A percentile compares a stretch with the other conserved stretches of the same genome.
Evolutionary conservation across 805 yeast species (phyloP).

Genomic region (Nakazawaea holstii): DNA sequence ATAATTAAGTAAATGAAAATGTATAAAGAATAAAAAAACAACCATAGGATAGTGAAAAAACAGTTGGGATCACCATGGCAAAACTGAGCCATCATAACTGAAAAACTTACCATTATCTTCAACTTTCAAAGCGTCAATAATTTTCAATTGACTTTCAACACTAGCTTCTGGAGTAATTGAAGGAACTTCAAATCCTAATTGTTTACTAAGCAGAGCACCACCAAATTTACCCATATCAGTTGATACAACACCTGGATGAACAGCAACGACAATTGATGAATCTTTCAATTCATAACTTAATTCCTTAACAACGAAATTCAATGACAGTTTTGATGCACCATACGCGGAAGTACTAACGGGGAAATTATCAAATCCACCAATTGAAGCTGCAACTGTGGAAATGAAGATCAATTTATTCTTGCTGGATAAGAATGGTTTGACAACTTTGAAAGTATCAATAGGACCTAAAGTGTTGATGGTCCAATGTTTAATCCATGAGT

Average conservation of each 20-base stretch:
- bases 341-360: constrained; percentile 24
- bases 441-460: constrained; percentile 13
- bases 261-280: constrained; percentile 18
- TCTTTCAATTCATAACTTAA: constrained; percentile 21
- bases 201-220: neutral
- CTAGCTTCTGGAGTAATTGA: constrained; percentile 14
- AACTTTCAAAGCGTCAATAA: constrained; percentile 7
- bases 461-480: constrained; percentile 22
- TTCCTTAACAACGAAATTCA: constrained; percentile 25
- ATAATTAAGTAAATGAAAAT: too few relatives aligned
- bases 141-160: constrained; percentile 9
- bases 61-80: constrained; percentile 1
- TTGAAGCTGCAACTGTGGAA: constrained; percentile 22
- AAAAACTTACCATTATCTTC: constrained; percentile 15
- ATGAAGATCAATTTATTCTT: constrained; percentile 22
- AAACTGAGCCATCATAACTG: constrained; percentile 13
- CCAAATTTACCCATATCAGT: constrained; percentile 25
- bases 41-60: too few relatives aligned
- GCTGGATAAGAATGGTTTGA: constrained; percentile 18
- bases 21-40: too few relatives aligned
- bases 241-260: constrained; percentile 33
- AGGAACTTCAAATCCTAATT: neutral
- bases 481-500: constrained; percentile 14
- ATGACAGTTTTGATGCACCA: constrained; percentile 32
- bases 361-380: constrained; percentile 12